Evolutionary conservation across 345 rosid genomes (phyloP).

Genomic region (Moricandia arvensis): DNA sequence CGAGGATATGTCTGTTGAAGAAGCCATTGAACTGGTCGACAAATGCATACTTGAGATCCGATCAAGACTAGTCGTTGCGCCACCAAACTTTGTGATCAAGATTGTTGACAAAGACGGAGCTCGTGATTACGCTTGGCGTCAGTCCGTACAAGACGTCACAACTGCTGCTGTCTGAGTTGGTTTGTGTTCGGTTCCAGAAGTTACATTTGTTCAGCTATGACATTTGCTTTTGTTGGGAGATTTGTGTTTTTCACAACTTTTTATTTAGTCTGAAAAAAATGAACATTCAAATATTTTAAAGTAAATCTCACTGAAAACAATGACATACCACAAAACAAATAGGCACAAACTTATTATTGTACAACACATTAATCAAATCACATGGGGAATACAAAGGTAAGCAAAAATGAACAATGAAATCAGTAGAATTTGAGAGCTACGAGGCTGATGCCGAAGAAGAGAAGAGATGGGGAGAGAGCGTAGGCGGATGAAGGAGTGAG

Average conservation of each 20-base stretch:
- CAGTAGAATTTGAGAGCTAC: constrained; percentile 41
- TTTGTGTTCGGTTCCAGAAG: constrained; percentile 4
- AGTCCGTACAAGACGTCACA: constrained; percentile 59
- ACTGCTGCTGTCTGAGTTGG: constrained; percentile 33
- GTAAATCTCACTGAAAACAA: constrained; percentile 20
- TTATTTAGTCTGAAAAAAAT: not conserved
- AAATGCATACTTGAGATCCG: constrained; percentile 92
- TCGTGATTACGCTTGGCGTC: constrained; percentile 80
- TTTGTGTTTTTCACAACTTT: constrained; percentile 18
- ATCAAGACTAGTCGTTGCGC: constrained; percentile 86
- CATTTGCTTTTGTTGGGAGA: constrained; percentile 11
- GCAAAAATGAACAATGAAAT: constrained; percentile 6
- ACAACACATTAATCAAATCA: constrained; percentile 22
- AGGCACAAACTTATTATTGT: constrained; percentile 19
- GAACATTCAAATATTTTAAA: not conserved
- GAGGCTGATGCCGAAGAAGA: constrained; percentile 47
- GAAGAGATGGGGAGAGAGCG: constrained; percentile 47
- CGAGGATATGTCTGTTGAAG: constrained; percentile 83
- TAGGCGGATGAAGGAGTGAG: constrained; percentile 54
- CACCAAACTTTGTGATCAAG: constrained; percentile 93
- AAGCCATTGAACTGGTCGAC: constrained; percentile 76
- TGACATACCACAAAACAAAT: not conserved
- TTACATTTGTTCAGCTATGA: constrained; percentile 26
- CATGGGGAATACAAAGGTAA: not conserved
- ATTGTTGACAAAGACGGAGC: constrained; percentile 97